Conservation (phyloP, 768 basidiomycete genomes). For the Tricholoma sp. region DNA sequence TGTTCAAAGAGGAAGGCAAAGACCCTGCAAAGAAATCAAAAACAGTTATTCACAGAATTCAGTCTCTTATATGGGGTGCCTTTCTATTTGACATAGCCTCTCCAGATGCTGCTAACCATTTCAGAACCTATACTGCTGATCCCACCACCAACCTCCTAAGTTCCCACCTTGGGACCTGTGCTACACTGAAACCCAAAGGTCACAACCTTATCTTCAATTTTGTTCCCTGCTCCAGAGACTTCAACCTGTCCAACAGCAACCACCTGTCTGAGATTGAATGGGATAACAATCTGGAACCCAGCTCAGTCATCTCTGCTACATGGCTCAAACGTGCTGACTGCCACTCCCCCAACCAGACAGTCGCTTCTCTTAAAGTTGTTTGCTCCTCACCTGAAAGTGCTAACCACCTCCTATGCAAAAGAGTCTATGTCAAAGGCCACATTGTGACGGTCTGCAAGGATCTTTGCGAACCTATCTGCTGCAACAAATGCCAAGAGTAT, state of each 20-base stretch:
- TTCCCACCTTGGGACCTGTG: background rate
- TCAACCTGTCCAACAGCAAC: background rate
- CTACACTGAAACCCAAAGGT: background rate
- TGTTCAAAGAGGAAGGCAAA: too few species aligned
- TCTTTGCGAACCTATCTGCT: too few species aligned
- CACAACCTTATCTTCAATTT: background rate
- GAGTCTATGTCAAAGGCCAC: too few species aligned
- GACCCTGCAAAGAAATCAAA: background rate
- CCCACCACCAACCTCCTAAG: background rate
- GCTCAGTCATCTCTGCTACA: background rate
- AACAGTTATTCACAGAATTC: background rate
- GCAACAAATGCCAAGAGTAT: too few species aligned
- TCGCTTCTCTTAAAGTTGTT: too few species aligned
- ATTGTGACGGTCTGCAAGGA: too few species aligned
- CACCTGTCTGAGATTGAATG: background rate
- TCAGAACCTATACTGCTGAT: background rate
- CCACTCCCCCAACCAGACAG: too few species aligned
- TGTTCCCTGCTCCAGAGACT: background rate
- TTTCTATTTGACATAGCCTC: background rate
- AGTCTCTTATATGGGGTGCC: background rate
- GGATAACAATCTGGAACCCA: background rate
- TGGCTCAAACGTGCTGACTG: too few species aligned
- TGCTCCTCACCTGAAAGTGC: background rate
- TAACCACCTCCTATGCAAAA: background rate
- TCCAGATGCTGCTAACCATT: background rate